Base-by-base conservation (phyloP, 169 alveolate species). In the Cardiosporidium cionae region DNA sequence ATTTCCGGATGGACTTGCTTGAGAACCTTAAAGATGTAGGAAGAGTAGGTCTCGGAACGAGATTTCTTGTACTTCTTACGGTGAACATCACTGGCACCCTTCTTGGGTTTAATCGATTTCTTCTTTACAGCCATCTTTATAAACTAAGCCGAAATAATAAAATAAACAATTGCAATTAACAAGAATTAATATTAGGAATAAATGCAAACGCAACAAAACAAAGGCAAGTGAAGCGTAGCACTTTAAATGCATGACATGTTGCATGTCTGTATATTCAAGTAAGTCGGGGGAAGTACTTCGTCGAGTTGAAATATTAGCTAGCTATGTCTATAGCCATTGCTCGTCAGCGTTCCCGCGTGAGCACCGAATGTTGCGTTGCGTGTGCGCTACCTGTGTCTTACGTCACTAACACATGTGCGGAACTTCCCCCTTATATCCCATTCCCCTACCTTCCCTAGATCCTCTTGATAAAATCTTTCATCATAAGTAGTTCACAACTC, bases 1-100 rank as follows among this genome's bases (percentile, higher is more conserved):
- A 96, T 93, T 86, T 95, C 98, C 52, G 98, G 97, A 88, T 95
- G 98, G 69, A 94, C 98, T 86, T 94, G 98, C 91, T 95, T 94
- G 81, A 92, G 79, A 80, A 92, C 99, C 89, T 97, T 97, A 97
- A 93, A 97, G 82, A 97, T 96, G 91, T 97, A 97, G 7, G 80
- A 64, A 52, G 79, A 44, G 80, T 71, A 79, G 29, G 81, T 62
- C 77, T 79, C 84, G 2, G 73, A 65, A 22, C 78, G 52, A 70
- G 36, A 32, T 37, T 32, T 63, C 78, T 73, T 79, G 28, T 69
- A 62, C 77, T 79, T 79, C 78, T 71, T 71, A n/a, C n/a, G 58
- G n/a, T 16, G n/a, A 16, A 16, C 58, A 44, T 44, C 58, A 44
- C n/a, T 44, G 58, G 27, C n/a, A 22, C 79, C 75, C 80, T 32